Conservation (phyloP, 2,329 filamentous ascomycete species). For the Arthroderma sp. region DNA sequence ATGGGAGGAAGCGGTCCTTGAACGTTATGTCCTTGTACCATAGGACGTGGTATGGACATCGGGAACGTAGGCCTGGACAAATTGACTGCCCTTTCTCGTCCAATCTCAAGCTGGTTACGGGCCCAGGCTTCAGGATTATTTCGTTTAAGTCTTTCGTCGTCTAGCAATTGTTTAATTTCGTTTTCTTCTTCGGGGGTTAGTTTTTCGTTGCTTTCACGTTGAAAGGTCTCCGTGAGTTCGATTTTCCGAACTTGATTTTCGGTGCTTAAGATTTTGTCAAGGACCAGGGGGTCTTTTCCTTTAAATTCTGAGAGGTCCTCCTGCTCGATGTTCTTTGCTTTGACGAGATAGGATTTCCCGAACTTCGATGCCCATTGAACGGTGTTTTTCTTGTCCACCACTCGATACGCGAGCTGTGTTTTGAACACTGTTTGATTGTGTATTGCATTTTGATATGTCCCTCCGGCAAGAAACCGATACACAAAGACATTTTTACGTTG, state of each 20-base stretch:
- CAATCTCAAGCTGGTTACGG: conserved; percentile 12
- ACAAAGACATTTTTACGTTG: conserved; percentile 71
- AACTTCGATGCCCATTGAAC: conserved; percentile 50
- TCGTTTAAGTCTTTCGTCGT: conserved; percentile 28
- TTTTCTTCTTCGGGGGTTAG: conserved; percentile 49
- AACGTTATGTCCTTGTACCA: no score
- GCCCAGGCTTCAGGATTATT: conserved; percentile 23
- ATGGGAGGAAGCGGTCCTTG: no score
- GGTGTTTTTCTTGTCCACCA: conserved; percentile 73
- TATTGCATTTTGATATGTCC: conserved; percentile 64
- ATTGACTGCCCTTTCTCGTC: neutral
- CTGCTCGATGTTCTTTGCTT: conserved; percentile 40
- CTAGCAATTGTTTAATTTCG: conserved; percentile 38
- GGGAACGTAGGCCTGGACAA: neutral
- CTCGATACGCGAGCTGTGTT: conserved; percentile 60
- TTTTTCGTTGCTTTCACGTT: conserved; percentile 52
- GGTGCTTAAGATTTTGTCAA: conserved; percentile 42
- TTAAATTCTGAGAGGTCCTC: conserved; percentile 40
- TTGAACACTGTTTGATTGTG: conserved; percentile 72
- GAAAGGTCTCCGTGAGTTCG: conserved; percentile 58
- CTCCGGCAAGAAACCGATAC: conserved; percentile 65
- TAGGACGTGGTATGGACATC: no score
- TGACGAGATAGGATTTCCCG: conserved; percentile 43
- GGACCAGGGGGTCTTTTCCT: conserved; percentile 46
- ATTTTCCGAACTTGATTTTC: conserved; percentile 33